Base-by-base conservation (phyloP, 148 eudicot genomes). In the Drosera capensis region DNA sequence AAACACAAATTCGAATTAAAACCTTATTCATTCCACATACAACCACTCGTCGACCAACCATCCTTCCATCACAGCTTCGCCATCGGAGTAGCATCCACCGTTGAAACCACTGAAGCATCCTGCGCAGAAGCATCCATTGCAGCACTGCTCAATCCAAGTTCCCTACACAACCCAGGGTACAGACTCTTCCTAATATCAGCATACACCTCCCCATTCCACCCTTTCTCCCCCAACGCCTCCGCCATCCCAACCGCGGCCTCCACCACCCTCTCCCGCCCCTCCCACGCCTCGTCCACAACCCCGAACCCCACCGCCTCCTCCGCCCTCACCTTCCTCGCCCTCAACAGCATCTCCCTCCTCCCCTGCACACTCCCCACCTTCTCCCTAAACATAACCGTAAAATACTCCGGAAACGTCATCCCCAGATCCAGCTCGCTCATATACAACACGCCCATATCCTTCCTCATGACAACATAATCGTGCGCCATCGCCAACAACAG, bases 371-470 rank as follows among this genome's bases (percentile, higher is more conserved):
- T 36, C 1, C 59, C 68, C 26, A 68, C 49, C 64, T 72, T 77
- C 6, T 66, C 56, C 14, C 66, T 39, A 11, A 77, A 30, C 54
- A 72, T 1, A 12, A 62, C 68, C 18, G 40, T 63, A 58, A 72
- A 72, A 21, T 77, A 69, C 20, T 68, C 78, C 11, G 78, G 78
- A 14, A 72, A 22, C 0, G 75, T 72, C 68, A 72, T 59, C 6
- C 83, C 82, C 24, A 69, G 59, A 26, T 77, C 79, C 53, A 77
- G 30, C 54, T 77, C 83, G 44, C 60, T 56, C 60, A 56, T 56
- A 36, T 56, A 56, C 16, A 56, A 12, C 7, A 56, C 35, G n/a
- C 44, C 8, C 11, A 6, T 45, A 5, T 47, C 52, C 25, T 37
- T 56, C 20, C 37, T 37, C 60, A 56, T 56, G 23, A 55, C 23